A percentile compares a stretch with the other conserved stretches of the same genome.
phyloP scores from a whole-genome alignment of 1,284 basidiomycete species.

The Lignosus rhinocerotis region DNA sequence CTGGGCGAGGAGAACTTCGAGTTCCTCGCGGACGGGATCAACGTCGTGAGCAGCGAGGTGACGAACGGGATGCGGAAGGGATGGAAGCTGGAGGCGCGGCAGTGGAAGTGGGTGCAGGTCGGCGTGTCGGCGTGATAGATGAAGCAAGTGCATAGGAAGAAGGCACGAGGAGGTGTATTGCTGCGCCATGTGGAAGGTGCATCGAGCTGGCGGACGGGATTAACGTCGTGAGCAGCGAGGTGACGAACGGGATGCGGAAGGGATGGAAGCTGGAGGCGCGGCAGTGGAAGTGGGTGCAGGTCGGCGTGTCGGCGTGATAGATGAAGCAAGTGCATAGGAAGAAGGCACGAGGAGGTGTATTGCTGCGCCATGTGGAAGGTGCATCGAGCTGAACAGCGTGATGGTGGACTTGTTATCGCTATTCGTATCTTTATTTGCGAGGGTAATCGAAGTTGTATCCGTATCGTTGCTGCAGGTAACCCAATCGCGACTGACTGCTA shows the following conservation, averaged over 20 bases:
- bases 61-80: conserved; percentile 27
- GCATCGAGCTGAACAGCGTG: neutral
- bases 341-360: too few relatives aligned
- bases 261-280: conserved; percentile 28
- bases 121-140: conserved; percentile 15
- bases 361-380: too few relatives aligned
- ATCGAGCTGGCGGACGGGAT: conserved; percentile 32
- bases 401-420: conserved; percentile 12
- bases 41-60: conserved; percentile 23
- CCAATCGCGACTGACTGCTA: neutral
- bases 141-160: neutral
- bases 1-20: conserved; percentile 30
- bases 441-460: conserved; percentile 7
- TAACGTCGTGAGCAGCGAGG: conserved; percentile 22
- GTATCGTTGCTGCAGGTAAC: conserved; percentile 1
- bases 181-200: too few relatives aligned
- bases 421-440: conserved; percentile 20
- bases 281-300: conserved; percentile 30
- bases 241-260: conserved; percentile 25
- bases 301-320: conserved; percentile 17
- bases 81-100: conserved; percentile 27
- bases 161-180: too few relatives aligned
- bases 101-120: conserved; percentile 29
- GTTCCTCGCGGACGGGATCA: conserved; percentile 30
- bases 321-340: neutral